phyloP scores from a whole-genome alignment of 768 basidiomycete species.

The Macrolepiota dolichaula region DNA sequence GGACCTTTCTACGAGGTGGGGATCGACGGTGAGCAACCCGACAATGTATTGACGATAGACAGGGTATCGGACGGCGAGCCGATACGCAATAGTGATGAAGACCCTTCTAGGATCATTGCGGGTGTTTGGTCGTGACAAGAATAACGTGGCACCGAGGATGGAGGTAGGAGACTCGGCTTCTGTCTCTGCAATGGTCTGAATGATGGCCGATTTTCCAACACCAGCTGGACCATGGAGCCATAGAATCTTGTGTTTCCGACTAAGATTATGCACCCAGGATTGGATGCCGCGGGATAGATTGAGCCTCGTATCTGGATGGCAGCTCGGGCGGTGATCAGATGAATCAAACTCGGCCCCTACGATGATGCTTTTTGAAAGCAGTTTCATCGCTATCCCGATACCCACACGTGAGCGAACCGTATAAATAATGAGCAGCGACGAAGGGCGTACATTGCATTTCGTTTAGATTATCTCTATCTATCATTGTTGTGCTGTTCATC shows the following conservation, averaged over 20 bases:
- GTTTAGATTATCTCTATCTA: no score
- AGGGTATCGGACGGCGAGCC: conserved; percentile 14
- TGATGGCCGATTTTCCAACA: conserved; percentile 6
- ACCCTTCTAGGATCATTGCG: conserved; percentile 6
- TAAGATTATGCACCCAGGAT: not conserved
- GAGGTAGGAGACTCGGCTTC: not conserved
- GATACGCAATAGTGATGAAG: conserved; percentile 19
- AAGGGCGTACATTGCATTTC: no score
- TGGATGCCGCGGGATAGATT: not conserved
- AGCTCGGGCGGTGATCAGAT: not conserved
- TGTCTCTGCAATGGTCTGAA: not conserved
- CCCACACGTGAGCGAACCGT: no score
- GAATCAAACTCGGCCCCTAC: not conserved
- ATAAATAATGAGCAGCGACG: no score
- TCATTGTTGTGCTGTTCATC: no score
- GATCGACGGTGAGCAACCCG: conserved; percentile 2
- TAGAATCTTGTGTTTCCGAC: not conserved
- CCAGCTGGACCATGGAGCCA: not conserved
- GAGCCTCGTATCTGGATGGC: not conserved
- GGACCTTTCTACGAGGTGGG: conserved; percentile 7
- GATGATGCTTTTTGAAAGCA: not conserved
- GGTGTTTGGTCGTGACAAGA: not conserved
- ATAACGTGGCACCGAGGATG: not conserved
- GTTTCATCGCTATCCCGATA: not conserved
- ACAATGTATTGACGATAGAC: conserved; percentile 1